Evolutionary conservation across 192 early-diverging fungal genomes (phyloP).

Genomic region (Chytriomyces sp.): DNA sequence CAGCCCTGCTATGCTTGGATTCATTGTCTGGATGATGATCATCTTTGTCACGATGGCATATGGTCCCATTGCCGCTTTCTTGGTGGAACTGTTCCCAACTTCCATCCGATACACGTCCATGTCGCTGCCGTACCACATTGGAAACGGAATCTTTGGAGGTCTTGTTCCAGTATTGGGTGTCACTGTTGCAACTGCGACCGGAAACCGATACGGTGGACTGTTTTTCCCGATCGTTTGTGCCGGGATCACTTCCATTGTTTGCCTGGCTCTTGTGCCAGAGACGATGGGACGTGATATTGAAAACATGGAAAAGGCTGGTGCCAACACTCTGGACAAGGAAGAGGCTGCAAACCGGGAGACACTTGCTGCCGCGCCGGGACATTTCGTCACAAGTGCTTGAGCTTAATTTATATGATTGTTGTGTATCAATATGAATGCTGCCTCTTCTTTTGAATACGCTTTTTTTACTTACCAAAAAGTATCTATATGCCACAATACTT

Average conservation of each 20-base stretch:
- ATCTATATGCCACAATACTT: no score
- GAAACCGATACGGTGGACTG: constrained; percentile 34
- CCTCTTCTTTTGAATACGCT: no score
- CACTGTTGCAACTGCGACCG: constrained; percentile 20
- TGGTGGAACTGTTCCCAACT: constrained; percentile 46
- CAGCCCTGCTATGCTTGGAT: constrained; percentile 13
- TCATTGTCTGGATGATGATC: constrained; percentile 18
- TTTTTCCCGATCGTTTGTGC: constrained; percentile 28
- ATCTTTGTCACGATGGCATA: constrained; percentile 22
- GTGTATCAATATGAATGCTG: no score
- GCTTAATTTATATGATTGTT: no score
- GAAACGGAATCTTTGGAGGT: constrained; percentile 40
- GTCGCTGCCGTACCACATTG: constrained; percentile 28
- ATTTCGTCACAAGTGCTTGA: no score
- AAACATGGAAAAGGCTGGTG: background rate
- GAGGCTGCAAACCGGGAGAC: no score
- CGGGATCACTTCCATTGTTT: background rate
- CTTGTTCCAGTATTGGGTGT: constrained; percentile 31
- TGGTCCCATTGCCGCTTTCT: constrained; percentile 44
- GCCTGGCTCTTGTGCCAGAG: background rate
- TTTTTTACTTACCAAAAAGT: no score
- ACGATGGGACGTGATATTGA: background rate
- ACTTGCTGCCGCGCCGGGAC: no score
- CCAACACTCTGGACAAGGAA: no score
- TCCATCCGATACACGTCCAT: constrained; percentile 34